Evolutionary conservation across 345 rosid genomes (phyloP), one percentile per base, ranked within the genome.

Genomic region (Lepidium didymum): DNA sequence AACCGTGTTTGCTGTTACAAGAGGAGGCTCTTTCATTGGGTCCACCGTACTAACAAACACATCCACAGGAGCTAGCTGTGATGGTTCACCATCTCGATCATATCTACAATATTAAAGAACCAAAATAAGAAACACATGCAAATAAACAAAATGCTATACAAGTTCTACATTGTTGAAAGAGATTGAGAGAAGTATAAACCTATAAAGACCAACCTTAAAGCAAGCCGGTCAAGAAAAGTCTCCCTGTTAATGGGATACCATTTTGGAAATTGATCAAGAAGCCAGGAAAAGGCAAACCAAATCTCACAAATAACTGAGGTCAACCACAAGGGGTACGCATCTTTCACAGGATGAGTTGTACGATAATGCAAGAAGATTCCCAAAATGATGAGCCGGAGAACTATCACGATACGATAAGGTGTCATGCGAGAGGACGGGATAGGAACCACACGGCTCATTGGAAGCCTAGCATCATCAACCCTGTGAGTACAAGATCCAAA

Each of bases 271-370:
- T 92, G 98, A 83, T 92, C 98, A 66, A 92, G 83, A 75, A 92
- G 91, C 98, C 98, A 92, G 43, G 96, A 92, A 77, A 90, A 78
- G 56, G 98, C 98, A 84, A 92, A 92, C 98, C 96, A 92, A 68
- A 92, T 81, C 91, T 92, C 98, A 76, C 98, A 92, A 53, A 92
- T 92, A 75, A 92, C 96, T 6, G 98, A 92, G 58, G 86, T 88
- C 29, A 92, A 55, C 98, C 98, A 92, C 76, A 92, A 41, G 1
- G 90, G 86, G 41, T 92, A 92, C 31, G 98, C 98, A 82, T 84
- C 87, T 64, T 80, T 81, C 77, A 92, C 98, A 0, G 98, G 98
- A 73, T 92, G 96, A 62, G 98, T 90, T 21, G 31, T 50, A 80
- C 98, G 96, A 56, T 92, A 92, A 64, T 90, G 96, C 45, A 92